These are phyloP conservation scores for Xerocomus amazonicus DNA, from an alignment of 1,284 basidiomycete genomes.

Conservation along the genomic window DNA sequence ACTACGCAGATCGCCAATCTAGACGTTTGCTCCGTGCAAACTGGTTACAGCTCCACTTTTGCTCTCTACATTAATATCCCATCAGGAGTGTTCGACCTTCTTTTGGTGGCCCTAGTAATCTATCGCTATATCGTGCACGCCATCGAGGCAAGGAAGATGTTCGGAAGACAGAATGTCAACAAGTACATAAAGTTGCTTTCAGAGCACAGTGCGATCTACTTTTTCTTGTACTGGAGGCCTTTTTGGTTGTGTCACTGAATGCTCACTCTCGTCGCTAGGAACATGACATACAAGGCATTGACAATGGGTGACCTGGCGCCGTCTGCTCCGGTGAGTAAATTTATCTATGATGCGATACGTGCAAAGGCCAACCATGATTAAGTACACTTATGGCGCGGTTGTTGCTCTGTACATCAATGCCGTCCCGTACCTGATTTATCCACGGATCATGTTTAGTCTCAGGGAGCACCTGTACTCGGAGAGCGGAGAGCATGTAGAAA, in stretches of 20 bases:
- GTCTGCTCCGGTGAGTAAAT: neutral
- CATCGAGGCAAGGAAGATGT: constrained; percentile 1
- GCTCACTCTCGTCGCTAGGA: neutral
- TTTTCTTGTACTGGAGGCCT: constrained; percentile 6
- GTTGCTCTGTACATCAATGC: too few relatives aligned
- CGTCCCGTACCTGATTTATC: too few relatives aligned
- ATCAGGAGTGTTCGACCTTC: neutral
- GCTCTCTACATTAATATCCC: constrained; percentile 3
- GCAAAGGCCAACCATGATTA: too few relatives aligned
- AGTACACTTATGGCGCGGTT: too few relatives aligned
- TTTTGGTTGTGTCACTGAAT: neutral
- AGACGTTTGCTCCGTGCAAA: neutral
- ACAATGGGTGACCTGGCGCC: neutral
- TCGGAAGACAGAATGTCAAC: constrained; percentile 5
- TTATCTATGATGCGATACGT: too few relatives aligned
- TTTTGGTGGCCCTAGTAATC: constrained; percentile 4
- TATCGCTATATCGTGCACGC: constrained; percentile 4
- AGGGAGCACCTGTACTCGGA: too few relatives aligned
- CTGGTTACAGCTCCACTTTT: neutral
- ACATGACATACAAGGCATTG: constrained; percentile 1
- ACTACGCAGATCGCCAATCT: neutral
- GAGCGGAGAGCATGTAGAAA: too few relatives aligned
- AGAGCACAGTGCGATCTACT: constrained; percentile 11
- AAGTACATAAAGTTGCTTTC: constrained; percentile 10
- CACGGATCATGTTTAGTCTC: too few relatives aligned